These are phyloP conservation scores for Stagonosporopsis tanaceti DNA, from an alignment of 2,329 filamentous ascomycete species.

Conservation along the genomic window DNA sequence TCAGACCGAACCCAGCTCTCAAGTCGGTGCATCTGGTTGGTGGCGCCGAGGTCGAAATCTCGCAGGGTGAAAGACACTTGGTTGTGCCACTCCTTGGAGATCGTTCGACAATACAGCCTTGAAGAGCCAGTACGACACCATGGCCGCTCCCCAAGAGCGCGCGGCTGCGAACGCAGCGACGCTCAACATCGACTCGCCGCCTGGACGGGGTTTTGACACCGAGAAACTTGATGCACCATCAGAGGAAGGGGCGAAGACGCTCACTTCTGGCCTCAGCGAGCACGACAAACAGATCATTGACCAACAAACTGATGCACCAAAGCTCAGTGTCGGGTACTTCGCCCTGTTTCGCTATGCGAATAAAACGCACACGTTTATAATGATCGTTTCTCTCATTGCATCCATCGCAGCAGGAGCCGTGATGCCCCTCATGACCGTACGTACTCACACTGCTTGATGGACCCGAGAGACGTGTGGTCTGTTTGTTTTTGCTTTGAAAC, in stretches of 20 bases:
- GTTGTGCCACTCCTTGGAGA: slow-evolving; percentile 9
- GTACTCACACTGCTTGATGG: slow-evolving; percentile 8
- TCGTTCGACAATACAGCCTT: slow-evolving; percentile 9
- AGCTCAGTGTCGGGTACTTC: slow-evolving; percentile 55
- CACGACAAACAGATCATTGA: slow-evolving; percentile 48
- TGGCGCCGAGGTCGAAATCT: slow-evolving; percentile 21
- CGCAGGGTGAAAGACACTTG: slow-evolving; percentile 12
- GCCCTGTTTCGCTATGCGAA: slow-evolving; percentile 57
- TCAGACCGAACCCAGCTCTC: slow-evolving; percentile 10
- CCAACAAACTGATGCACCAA: slow-evolving; percentile 53
- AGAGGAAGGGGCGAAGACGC: slow-evolving; percentile 32
- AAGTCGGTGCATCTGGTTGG: slow-evolving; percentile 12
- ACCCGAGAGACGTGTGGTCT: background rate
- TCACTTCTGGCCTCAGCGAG: slow-evolving; percentile 38
- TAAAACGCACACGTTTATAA: slow-evolving; percentile 50
- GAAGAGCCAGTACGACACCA: slow-evolving; percentile 12
- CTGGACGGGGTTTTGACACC: slow-evolving; percentile 27
- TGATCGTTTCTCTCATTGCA: slow-evolving; percentile 65
- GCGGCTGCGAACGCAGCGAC: slow-evolving; percentile 15
- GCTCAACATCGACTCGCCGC: slow-evolving; percentile 6
- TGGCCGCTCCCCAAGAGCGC: slow-evolving; percentile 19
- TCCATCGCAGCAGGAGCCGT: slow-evolving; percentile 77
- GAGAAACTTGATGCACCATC: slow-evolving; percentile 35
- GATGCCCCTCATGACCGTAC: slow-evolving; percentile 74
- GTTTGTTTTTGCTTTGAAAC: background rate